phyloP scores from a whole-genome alignment of 2,329 filamentous ascomycete genomes.

The Diaporthe vaccinii region DNA sequence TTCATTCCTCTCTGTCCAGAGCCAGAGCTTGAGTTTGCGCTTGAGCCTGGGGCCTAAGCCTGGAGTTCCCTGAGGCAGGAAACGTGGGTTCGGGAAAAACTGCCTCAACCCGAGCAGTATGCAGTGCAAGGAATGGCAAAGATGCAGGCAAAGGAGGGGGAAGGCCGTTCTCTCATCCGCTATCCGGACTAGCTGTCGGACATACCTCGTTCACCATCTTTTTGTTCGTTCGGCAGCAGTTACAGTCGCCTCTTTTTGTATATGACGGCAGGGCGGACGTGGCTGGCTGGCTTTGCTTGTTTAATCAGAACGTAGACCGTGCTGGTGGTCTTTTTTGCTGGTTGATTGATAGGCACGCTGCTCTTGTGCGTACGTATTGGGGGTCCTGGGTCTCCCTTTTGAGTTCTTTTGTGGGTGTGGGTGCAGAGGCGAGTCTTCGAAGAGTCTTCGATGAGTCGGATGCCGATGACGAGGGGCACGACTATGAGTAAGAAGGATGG shows the following conservation, averaged over 20 bases:
- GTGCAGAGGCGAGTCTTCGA: conserved; percentile 11
- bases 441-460: conserved; percentile 26
- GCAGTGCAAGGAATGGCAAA: conserved; percentile 6
- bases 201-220: conserved; percentile 40
- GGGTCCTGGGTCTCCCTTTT: background rate
- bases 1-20: conserved; percentile 2
- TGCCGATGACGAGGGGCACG: conserved; percentile 10
- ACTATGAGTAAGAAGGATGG: conserved; percentile 10
- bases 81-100: background rate
- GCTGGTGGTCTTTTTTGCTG: background rate
- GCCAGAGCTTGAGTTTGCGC: background rate
- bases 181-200: conserved; percentile 4
- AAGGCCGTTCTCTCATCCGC: background rate
- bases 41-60: background rate
- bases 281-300: background rate
- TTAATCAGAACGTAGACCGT: background rate
- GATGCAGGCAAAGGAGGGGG: background rate
- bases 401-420: conserved; percentile 12
- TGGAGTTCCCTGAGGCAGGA: background rate
- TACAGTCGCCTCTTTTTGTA: background rate
- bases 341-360: background rate
- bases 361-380: background rate
- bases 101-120: conserved; percentile 14
- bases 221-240: conserved; percentile 21
- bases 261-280: background rate